A percentile compares a stretch with the other conserved stretches of the same genome.
Evolutionary conservation across 2,329 filamentous ascomycete genomes (phyloP).

Genomic region (Sarocladium brachiariae): DNA sequence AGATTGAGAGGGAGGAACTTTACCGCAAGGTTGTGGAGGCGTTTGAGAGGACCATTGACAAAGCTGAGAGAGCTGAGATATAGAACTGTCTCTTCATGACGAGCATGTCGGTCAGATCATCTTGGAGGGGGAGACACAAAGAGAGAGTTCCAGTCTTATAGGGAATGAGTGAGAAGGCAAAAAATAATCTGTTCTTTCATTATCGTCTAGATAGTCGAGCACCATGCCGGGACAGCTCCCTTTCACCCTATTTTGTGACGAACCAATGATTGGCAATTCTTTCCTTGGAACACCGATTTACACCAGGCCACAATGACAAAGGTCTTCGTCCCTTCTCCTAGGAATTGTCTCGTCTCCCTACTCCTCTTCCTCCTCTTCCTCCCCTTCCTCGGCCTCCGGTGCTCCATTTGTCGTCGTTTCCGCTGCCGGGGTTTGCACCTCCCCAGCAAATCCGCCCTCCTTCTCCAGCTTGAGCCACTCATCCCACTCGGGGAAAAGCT

Average conservation of each 20-base stretch:
- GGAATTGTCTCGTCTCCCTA: slow-evolving; percentile 3
- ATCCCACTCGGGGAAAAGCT: slow-evolving; percentile 95
- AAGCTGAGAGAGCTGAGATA: background rate
- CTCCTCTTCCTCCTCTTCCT: slow-evolving; percentile 11
- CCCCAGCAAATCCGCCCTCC: slow-evolving; percentile 44
- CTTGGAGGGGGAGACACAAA: too few species aligned
- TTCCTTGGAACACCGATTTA: background rate
- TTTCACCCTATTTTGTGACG: background rate
- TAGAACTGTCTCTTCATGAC: too few species aligned
- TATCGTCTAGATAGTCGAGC: slow-evolving; percentile 6
- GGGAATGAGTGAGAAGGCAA: background rate
- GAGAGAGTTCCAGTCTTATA: too few species aligned
- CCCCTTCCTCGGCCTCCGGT: slow-evolving; percentile 17
- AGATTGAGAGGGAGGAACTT: background rate
- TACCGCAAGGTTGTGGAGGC: background rate
- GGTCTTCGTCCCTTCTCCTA: background rate
- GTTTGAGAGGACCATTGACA: background rate
- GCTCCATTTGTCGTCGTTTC: slow-evolving; percentile 19
- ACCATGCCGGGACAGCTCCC: background rate
- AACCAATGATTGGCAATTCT: background rate
- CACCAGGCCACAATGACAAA: slow-evolving; percentile 1
- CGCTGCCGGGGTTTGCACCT: slow-evolving; percentile 10
- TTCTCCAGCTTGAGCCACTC: slow-evolving; percentile 78
- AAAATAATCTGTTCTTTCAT: slow-evolving; percentile 4
- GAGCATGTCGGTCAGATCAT: too few species aligned